Evolutionary conservation across 129 eudicot species (phyloP), one percentile per base, ranked within the genome.

Genomic region (Mikania micrantha): DNA sequence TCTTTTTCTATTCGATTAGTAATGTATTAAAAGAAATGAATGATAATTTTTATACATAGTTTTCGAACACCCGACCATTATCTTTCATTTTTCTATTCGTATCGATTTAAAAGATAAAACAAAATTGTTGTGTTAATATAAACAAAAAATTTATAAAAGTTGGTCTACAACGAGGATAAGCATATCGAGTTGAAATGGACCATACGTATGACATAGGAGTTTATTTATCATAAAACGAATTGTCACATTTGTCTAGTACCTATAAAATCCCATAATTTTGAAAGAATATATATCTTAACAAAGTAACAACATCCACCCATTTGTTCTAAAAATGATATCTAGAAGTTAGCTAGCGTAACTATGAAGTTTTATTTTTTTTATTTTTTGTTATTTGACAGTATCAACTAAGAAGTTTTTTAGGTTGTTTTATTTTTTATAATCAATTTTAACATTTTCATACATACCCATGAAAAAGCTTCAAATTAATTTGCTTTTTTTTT

Each of bases 261-360:
- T 8, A 59, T 7, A 28, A 59, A n/a, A 29, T 35, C 40, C 15
- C 6, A 29, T 29, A 31, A 13, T 35, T 28, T 29, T 35, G 24
- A 59, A n/a, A 59, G 39, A 25, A 56, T 56, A 2, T 28, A 27
- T 28, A 7, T 50, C 28, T 22, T 19, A 22, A n/a, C n/a, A n/a
- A n/a, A n/a, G 10, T 15, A 24, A 25, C 17, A 41, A 59, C 42
- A 29, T 59, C 65, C 65, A 59, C 38, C 44, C 39, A 44, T 64
- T 27, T 47, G 69, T 38, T 44, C 29, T 65, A 64, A 65, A 44
- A 21, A n/a, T 65, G 64, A 15, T 59, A n/a, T 59, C 40, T 28
- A 31, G 16, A 58, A 58, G 64, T 58, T 32, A 15, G 39, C 41
- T n/a, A n/a, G n/a, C n/a, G 10, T 44, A 17, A 35, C 12, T 50